phyloP scores from a whole-genome alignment of 2,329 filamentous ascomycete species.

The Fusarium phyllophilum region DNA sequence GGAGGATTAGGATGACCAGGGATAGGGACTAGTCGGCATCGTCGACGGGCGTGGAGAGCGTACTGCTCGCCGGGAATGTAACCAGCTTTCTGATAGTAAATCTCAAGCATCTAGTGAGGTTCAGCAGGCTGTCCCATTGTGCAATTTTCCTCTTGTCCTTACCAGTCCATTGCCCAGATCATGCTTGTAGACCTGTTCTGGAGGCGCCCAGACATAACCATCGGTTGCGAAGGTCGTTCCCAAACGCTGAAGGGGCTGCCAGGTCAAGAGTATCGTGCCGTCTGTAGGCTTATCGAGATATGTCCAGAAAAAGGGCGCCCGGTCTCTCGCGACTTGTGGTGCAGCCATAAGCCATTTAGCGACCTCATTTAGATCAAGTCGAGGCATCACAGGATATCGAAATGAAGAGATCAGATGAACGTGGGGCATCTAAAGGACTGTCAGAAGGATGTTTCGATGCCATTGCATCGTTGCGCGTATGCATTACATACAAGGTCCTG shows the following conservation, averaged over 20 bases:
- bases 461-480: not conserved
- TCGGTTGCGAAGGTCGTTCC: slow-evolving; percentile 85
- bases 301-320: slow-evolving; percentile 91
- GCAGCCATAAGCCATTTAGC: slow-evolving; percentile 86
- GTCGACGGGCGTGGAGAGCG: slow-evolving; percentile 80
- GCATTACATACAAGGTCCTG: slow-evolving; percentile 53
- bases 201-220: slow-evolving; percentile 89
- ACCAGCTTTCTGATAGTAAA: slow-evolving; percentile 83
- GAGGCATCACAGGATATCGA: slow-evolving; percentile 78
- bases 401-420: slow-evolving; percentile 89
- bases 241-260: slow-evolving; percentile 82
- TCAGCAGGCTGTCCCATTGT: slow-evolving; percentile 19
- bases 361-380: slow-evolving; percentile 78
- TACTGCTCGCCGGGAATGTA: slow-evolving; percentile 80
- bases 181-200: slow-evolving; percentile 80
- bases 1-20: slow-evolving; percentile 76
- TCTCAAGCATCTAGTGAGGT: slow-evolving; percentile 78
- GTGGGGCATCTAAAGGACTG: slow-evolving; percentile 74
- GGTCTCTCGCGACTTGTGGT: slow-evolving; percentile 84
- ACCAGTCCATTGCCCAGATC: slow-evolving; percentile 72
- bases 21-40: slow-evolving; percentile 83
- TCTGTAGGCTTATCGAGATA: slow-evolving; percentile 86
- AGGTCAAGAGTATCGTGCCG: slow-evolving; percentile 84
- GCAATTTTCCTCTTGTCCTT: slow-evolving; percentile 42
- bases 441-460: slow-evolving; percentile 31